Evolutionary conservation across 441 rosid species (phyloP).

Genomic region (Dalechampia spathulata): DNA sequence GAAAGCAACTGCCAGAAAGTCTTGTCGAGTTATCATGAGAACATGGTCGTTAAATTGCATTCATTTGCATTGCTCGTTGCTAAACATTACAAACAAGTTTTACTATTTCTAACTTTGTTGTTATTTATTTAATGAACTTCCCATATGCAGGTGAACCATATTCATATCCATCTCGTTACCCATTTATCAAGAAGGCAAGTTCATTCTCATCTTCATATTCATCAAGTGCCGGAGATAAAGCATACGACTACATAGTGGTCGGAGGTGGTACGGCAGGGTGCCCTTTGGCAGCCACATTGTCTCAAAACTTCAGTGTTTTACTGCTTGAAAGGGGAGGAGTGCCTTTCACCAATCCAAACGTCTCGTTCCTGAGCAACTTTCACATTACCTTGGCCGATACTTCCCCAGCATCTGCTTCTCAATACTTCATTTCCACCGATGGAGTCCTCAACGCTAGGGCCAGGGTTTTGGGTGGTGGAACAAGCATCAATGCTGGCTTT

Average conservation of each 20-base stretch:
- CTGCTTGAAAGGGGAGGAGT: conserved; percentile 88
- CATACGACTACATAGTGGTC: conserved; percentile 68
- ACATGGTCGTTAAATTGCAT: no score
- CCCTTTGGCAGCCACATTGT: conserved; percentile 81
- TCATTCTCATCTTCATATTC: conserved; percentile 46
- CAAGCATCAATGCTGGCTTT: conserved; percentile 88
- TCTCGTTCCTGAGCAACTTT: conserved; percentile 66
- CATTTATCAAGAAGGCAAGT: conserved; percentile 74
- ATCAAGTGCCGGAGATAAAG: conserved; percentile 27
- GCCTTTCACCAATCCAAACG: conserved; percentile 73
- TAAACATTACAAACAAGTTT: no score
- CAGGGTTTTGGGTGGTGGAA: conserved; percentile 85
- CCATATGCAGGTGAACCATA: conserved; percentile 16
- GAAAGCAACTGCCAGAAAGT: no score
- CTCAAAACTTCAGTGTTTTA: conserved; percentile 66
- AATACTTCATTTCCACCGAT: conserved; percentile 67
- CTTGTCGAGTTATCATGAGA: no score
- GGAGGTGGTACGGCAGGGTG: conserved; percentile 98
- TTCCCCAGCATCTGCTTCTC: conserved; percentile 71
- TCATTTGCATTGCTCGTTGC: no score
- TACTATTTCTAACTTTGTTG: no score
- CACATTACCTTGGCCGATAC: conserved; percentile 66
- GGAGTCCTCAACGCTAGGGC: conserved; percentile 83
- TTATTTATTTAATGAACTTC: no score
- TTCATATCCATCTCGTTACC: conserved; percentile 33